These are phyloP conservation scores for Trichoderma cornu-damae DNA, from an alignment of 2,329 filamentous ascomycete species.

Conservation along the genomic window DNA sequence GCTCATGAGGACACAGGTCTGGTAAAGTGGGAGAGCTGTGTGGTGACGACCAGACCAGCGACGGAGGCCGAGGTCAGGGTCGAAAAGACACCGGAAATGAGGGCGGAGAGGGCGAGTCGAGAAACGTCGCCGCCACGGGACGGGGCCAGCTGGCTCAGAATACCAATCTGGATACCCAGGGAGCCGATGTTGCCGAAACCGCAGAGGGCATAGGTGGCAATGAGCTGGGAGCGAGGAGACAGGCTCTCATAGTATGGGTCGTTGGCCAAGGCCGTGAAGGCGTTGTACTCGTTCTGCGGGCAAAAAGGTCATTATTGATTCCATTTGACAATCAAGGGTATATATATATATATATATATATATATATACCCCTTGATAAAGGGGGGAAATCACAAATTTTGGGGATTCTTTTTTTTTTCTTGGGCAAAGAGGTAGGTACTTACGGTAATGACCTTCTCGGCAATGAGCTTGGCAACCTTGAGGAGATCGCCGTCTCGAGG, in stretches of 20 bases:
- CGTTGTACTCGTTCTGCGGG: constrained; percentile 68
- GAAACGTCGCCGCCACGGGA: constrained; percentile 69
- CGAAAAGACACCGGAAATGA: constrained; percentile 71
- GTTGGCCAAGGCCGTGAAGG: constrained; percentile 53
- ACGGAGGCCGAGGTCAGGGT: constrained; percentile 75
- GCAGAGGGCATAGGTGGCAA: constrained; percentile 81
- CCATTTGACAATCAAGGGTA: constrained; percentile 5
- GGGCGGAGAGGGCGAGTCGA: constrained; percentile 67
- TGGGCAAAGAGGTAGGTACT: constrained; percentile 26
- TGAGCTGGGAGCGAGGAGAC: constrained; percentile 66
- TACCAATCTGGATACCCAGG: constrained; percentile 84
- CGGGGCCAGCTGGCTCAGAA: constrained; percentile 75
- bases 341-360: too few species aligned
- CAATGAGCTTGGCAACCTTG: constrained; percentile 72
- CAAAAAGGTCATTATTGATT: constrained; percentile 2
- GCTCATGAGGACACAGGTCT: background rate
- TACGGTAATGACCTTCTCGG: constrained; percentile 72
- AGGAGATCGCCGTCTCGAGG: constrained; percentile 58
- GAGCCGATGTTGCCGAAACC: constrained; percentile 83
- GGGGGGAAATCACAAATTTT: too few species aligned
- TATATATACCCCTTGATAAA: too few species aligned
- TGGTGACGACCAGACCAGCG: constrained; percentile 67
- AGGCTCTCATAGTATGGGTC: constrained; percentile 56
- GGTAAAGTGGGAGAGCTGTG: constrained; percentile 32
- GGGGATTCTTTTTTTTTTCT: too few species aligned